Percentiles rank a stretch among this genome's conserved stretches.
Evolutionary conservation across 2,329 filamentous ascomycete species (phyloP).

Genomic region (Knoxdaviesia proteae): DNA sequence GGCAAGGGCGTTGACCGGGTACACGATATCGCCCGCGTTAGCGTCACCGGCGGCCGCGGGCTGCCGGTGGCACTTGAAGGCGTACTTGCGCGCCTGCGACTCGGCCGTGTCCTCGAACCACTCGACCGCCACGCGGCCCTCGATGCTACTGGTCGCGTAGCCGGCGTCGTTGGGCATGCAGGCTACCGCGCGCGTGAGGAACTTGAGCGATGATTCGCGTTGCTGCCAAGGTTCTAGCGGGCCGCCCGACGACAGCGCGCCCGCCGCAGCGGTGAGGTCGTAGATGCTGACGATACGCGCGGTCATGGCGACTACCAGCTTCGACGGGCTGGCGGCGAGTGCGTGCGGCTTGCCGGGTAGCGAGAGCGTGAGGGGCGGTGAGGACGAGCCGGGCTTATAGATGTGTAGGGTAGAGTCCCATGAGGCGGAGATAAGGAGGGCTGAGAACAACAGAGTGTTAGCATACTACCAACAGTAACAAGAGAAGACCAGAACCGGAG

Average conservation of each 20-base stretch:
- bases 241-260: constrained; percentile 24
- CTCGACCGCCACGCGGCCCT: constrained; percentile 88
- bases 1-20: constrained; percentile 73
- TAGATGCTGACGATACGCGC: constrained; percentile 88
- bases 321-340: constrained; percentile 53
- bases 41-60: constrained; percentile 33
- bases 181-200: constrained; percentile 78
- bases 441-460: constrained; percentile 12
- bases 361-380: constrained; percentile 39
- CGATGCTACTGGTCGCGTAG: constrained; percentile 81
- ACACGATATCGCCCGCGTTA: constrained; percentile 52
- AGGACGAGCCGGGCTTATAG: constrained; percentile 31
- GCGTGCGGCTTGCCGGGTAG: constrained; percentile 82
- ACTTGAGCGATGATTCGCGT: constrained; percentile 84
- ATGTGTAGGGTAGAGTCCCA: constrained; percentile 88
- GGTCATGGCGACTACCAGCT: constrained; percentile 89
- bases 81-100: constrained; percentile 84
- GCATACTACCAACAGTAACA: neutral
- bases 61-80: constrained; percentile 95
- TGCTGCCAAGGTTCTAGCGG: constrained; percentile 69
- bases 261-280: constrained; percentile 50
- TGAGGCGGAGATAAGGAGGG: constrained; percentile 67
- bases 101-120: constrained; percentile 86
- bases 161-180: constrained; percentile 95
- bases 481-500: neutral